Percentiles rank a stretch among this genome's conserved stretches.
These are phyloP conservation scores for Nakazawaea populi DNA, from an alignment of 805 yeast genomes.

Conservation along the genomic window DNA sequence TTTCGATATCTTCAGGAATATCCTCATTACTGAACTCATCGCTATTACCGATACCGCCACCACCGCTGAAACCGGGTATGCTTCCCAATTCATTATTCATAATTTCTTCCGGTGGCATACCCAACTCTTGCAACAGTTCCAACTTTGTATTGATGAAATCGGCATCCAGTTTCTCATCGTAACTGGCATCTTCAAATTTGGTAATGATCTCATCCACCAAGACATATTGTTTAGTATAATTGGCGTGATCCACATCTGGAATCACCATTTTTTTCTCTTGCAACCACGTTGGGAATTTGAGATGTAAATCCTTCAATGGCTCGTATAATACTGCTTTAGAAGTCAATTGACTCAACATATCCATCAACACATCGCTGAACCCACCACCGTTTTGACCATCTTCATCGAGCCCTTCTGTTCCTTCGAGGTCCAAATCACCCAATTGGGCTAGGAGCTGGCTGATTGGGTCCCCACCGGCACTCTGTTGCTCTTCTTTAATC, in stretches of 20 bases:
- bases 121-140: constrained; percentile 67
- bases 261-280: constrained; percentile 41
- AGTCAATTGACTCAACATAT: constrained; percentile 76
- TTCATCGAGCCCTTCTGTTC: constrained; percentile 1
- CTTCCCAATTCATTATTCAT: constrained; percentile 38
- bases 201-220: constrained; percentile 56
- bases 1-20: constrained; percentile 45
- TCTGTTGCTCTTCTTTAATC: constrained; percentile 28
- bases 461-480: constrained; percentile 41
- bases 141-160: constrained; percentile 50
- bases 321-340: constrained; percentile 83
- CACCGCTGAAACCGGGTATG: constrained; percentile 39
- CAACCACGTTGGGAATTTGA: constrained; percentile 70
- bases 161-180: constrained; percentile 44
- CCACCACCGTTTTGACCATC: constrained; percentile 24
- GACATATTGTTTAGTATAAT: constrained; percentile 56
- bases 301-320: constrained; percentile 76
- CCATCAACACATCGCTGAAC: constrained; percentile 54
- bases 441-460: constrained; percentile 65
- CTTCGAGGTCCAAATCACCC: constrained; percentile 37
- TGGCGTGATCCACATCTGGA: constrained; percentile 38
- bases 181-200: constrained; percentile 61
- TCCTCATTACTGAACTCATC: constrained; percentile 34
- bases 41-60: constrained; percentile 23
- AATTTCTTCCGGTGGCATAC: constrained; percentile 76